These are phyloP conservation scores for Globisporangium spiculum DNA, from an alignment of 352 stramenopile species.

Conservation along the genomic window DNA sequence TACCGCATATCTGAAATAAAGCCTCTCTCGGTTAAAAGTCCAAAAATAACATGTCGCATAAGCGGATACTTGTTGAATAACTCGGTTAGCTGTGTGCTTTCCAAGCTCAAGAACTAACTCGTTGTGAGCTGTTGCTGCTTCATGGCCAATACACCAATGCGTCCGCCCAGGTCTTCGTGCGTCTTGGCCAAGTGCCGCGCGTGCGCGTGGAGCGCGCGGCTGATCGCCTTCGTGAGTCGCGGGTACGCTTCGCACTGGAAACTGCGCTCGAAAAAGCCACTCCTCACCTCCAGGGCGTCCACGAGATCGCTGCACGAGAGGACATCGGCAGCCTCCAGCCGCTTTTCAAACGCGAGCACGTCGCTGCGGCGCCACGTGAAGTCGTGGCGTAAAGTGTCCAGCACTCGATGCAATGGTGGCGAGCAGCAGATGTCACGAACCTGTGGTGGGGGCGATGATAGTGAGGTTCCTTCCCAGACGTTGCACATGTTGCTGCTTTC, in stretches of 20 bases:
- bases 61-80: background rate
- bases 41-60: background rate
- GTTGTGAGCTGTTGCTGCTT: background rate
- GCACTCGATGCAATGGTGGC: conserved; percentile 20
- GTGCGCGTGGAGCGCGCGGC: conserved; percentile 24
- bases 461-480: background rate
- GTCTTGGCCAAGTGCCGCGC: conserved; percentile 12
- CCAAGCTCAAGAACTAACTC: no score
- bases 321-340: conserved; percentile 37
- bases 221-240: conserved; percentile 45
- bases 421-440: conserved; percentile 27
- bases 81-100: background rate
- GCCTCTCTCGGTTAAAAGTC: background rate
- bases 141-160: background rate
- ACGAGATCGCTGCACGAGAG: conserved; percentile 43
- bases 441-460: background rate
- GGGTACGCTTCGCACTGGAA: conserved; percentile 50
- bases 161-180: conserved; percentile 1
- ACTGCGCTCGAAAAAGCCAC: conserved; percentile 39
- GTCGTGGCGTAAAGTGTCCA: conserved; percentile 34
- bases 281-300: conserved; percentile 22
- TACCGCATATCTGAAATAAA: background rate
- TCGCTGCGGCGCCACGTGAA: conserved; percentile 44
- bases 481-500: background rate
- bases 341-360: conserved; percentile 30